Evolutionary conservation across 2,329 filamentous ascomycete species (phyloP).

Genomic region (Hypoxylon sp.): DNA sequence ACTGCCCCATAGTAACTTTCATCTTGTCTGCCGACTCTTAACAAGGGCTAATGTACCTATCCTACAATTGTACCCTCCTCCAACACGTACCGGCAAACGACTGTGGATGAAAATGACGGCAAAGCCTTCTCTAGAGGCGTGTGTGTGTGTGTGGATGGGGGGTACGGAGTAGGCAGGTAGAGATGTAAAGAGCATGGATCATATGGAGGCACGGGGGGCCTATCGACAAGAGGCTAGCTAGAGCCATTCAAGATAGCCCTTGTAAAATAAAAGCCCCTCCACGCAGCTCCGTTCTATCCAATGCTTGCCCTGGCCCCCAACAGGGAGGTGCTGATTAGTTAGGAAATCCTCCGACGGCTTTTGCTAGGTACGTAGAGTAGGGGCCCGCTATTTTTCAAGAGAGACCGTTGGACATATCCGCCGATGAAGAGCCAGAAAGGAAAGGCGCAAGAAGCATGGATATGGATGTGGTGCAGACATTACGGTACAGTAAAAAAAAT

Average conservation of each 20-base stretch:
- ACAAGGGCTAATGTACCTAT: slow-evolving; percentile 44
- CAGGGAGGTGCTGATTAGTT: slow-evolving; percentile 61
- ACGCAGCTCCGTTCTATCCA: slow-evolving; percentile 51
- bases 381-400: slow-evolving; percentile 64
- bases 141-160: slow-evolving; percentile 44
- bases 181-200: slow-evolving; percentile 51
- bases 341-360: slow-evolving; percentile 63
- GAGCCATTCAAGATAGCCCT: slow-evolving; percentile 53
- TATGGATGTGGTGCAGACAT: slow-evolving; percentile 49
- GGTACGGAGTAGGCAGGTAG: slow-evolving; percentile 56
- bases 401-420: slow-evolving; percentile 63
- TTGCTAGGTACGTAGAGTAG: slow-evolving; percentile 51
- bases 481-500: slow-evolving; percentile 57
- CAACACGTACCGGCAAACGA: slow-evolving; percentile 46
- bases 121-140: slow-evolving; percentile 46
- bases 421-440: slow-evolving; percentile 58
- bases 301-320: slow-evolving; percentile 57
- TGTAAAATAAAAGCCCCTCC: slow-evolving; percentile 50
- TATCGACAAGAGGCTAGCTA: slow-evolving; percentile 50
- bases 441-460: slow-evolving; percentile 58
- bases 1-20: slow-evolving; percentile 45
- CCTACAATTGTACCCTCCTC: slow-evolving; percentile 46
- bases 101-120: slow-evolving; percentile 51
- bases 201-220: slow-evolving; percentile 56
- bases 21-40: slow-evolving; percentile 52